Base-by-base conservation (phyloP, 2,329 filamentous ascomycete genomes). In the Hypomyces perniciosus region DNA sequence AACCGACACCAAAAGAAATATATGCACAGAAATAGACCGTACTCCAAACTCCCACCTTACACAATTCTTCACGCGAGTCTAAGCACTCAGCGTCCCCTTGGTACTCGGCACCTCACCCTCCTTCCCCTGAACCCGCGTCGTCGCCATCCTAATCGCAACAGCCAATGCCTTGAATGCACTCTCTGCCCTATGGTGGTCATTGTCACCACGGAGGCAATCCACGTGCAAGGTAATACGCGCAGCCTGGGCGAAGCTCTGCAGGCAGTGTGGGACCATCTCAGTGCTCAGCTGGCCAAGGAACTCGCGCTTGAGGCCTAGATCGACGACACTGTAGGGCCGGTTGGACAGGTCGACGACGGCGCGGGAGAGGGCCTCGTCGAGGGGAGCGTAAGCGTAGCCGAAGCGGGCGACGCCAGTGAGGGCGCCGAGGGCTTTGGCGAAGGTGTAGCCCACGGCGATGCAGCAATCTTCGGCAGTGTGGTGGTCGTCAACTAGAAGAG, bases 401-500 rank as follows among this genome's bases (percentile, higher is more conserved):
- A 96, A 99, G 44, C 93, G 85, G 52, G 89, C 87, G 44, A 97
- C 83, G 13, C 92, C 93, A 29, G 85, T 78, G 7, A 87, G 86
- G 8, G 81, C 81, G 56, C 87, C 85, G 39, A 99, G 81, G 12
- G 91, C 89, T 44, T 78, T 70, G 63, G 87, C 86, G 73, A 97
- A 96, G 51, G 90, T 90, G 59, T 79, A 77, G 44, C 93, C 93
- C 26, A 99, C 83, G 10, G 92, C 90, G 58, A 99, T 86, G 72
- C 89, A 96, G 53, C 89, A 86, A 68, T 99, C 93, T 76, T 99
- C 93, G 57, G 91, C 87, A 7, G 92, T 96, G 80, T 99, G 93
- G 74, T 99, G 93, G 78, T 97, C 93, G 73, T 99, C 93, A 68
- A 99, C 90, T 92, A 55, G 10, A 30, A 12, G 20, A 20, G 20